Conservation (phyloP, 805 yeast species). For the Dipodascus geniculatus region DNA sequence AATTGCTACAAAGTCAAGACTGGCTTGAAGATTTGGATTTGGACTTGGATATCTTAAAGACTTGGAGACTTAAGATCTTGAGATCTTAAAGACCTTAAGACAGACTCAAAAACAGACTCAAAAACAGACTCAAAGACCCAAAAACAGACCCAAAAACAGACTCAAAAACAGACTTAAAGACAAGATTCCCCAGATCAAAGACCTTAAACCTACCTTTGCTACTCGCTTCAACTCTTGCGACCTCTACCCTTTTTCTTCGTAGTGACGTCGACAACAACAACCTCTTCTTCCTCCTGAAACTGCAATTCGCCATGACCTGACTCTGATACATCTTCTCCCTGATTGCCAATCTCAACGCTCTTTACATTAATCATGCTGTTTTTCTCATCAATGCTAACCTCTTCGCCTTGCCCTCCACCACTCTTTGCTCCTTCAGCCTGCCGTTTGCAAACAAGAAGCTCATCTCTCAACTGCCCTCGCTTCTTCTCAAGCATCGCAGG, state of each 20-base stretch:
- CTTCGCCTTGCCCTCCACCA: not conserved
- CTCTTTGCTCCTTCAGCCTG: not conserved
- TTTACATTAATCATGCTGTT: not conserved
- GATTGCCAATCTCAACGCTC: not conserved
- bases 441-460: not conserved
- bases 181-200: no score
- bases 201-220: not conserved
- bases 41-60: no score
- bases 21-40: no score
- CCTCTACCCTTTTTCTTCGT: not conserved
- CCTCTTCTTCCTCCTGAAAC: not conserved
- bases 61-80: no score
- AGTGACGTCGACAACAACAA: not conserved
- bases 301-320: not conserved
- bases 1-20: no score
- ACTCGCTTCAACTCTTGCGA: not conserved
- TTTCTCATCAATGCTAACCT: not conserved
- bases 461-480: not conserved
- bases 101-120: no score
- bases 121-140: no score
- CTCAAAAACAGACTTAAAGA: no score
- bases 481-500: not conserved
- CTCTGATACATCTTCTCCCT: not conserved
- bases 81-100: no score
- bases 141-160: no score